Base-by-base conservation (phyloP, 768 basidiomycete genomes). In the Leccinum broughii region DNA sequence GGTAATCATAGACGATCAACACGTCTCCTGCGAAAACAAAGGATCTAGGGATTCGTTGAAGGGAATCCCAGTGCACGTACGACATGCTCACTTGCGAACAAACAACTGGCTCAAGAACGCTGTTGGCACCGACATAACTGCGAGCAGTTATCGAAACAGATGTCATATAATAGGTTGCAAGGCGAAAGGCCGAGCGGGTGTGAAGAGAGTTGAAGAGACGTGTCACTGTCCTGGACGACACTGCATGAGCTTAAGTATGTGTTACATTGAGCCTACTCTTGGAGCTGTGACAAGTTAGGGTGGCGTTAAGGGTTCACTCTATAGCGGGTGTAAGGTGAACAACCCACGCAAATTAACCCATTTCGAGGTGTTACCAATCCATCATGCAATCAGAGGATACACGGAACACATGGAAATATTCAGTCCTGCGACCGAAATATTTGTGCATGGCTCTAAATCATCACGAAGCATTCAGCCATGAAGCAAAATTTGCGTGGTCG, bases 1-100 rank as follows among this genome's bases (percentile, higher is more conserved):
- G 6, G 51, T 61, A 58, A 52, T 65, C 64, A 26, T 61, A 58
- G 6, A 58, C 1, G 7, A 65, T 57, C 39, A 65, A 41, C 48
- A 41, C 30, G 1, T 14, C 22, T 1, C 62, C 62, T 11, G 48
- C 51, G 20, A 64, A 52, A 7, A 14, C 32, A n/a, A 52, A 8
- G 51, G 17, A 52, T 22, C 32, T 52, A 22, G 7, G 15, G 20
- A 20, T 9, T 2, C 17, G 17, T 14, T 34, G 24, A 13, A 34
- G 1, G 17, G 11, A 4, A 20, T 20, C 44, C 13, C 3, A 20
- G 51, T 32, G 15, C 11, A 28, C 1, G 20, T 22, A 10, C 4
- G 13, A 20, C 17, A 52, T 34, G 32, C 51, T 52, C 32, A 52
- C 51, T 52, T 52, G 51, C 51, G 51, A 52, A 52, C 13, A 52